These are phyloP conservation scores for Lobosporangium transversale DNA, from an alignment of 192 early-diverging fungal species.

Conservation along the genomic window DNA sequence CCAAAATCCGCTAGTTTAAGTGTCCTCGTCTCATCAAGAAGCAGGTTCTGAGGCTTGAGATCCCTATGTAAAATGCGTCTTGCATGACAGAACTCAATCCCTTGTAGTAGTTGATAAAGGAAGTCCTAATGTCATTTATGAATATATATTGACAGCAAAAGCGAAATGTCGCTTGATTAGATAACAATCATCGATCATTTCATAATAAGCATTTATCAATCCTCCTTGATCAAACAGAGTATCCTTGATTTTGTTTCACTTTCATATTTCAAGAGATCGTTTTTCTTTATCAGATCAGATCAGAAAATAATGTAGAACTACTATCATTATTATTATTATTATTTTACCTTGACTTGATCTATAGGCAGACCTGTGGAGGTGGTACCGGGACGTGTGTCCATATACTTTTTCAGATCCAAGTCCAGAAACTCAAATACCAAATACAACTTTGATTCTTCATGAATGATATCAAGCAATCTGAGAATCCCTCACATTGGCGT, in stretches of 20 bases:
- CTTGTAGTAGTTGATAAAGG: constrained; percentile 88
- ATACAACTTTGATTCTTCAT: constrained; percentile 87
- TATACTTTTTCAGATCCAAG: constrained; percentile 61
- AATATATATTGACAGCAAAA: neutral
- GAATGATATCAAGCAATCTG: constrained; percentile 88
- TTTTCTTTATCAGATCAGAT: too few species aligned
- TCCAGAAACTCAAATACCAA: constrained; percentile 97
- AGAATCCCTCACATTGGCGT: too few species aligned
- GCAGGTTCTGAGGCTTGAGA: constrained; percentile 97
- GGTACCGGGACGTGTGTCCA: constrained; percentile 8
- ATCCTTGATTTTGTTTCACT: too few species aligned
- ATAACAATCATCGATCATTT: neutral
- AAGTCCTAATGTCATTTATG: constrained; percentile 70
- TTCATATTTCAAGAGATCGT: too few species aligned
- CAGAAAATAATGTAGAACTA: too few species aligned
- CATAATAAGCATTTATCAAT: too few species aligned
- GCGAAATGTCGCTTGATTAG: neutral
- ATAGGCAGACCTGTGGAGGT: constrained; percentile 6
- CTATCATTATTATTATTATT: neutral
- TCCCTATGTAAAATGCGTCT: constrained; percentile 96
- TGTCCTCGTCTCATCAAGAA: constrained; percentile 88
- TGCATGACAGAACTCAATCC: constrained; percentile 90
- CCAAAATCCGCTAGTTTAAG: constrained; percentile 98
- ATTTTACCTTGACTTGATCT: constrained; percentile 39
- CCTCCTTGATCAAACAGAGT: too few species aligned